Percentiles rank a stretch among this genome's conserved stretches.
Evolutionary conservation across 192 early-diverging fungal species (phyloP).

Genomic region (Coemansia sp.): DNA sequence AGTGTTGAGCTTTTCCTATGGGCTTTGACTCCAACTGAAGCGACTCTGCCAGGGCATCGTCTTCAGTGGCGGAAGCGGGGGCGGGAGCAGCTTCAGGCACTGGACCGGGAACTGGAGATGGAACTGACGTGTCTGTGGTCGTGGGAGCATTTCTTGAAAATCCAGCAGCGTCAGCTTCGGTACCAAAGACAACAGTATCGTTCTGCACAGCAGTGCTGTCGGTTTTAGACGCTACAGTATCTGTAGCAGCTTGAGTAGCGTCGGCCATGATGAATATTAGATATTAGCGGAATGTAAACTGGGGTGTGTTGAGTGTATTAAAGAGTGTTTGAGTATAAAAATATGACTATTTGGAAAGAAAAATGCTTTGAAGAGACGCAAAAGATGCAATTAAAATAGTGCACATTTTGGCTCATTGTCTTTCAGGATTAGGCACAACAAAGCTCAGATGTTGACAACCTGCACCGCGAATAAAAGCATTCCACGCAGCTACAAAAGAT

Average conservation of each 20-base stretch:
- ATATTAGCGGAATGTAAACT: too few species aligned
- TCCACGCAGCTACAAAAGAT: slow-evolving; percentile 8
- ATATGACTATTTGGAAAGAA: background rate
- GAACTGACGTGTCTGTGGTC: too few species aligned
- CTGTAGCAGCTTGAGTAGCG: background rate
- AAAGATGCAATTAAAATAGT: background rate
- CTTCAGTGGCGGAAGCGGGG: background rate
- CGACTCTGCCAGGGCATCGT: background rate
- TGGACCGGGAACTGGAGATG: too few species aligned
- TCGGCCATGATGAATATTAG: background rate
- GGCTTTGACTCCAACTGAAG: too few species aligned
- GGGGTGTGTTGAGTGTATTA: background rate
- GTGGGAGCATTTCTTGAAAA: too few species aligned
- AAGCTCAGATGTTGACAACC: too few species aligned
- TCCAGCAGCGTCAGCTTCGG: too few species aligned
- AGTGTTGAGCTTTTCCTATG: slow-evolving; percentile 30
- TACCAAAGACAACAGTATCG: too few species aligned
- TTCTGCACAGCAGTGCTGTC: too few species aligned
- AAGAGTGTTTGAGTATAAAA: background rate
- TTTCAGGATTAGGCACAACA: too few species aligned
- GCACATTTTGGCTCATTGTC: background rate
- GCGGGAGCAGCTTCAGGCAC: background rate
- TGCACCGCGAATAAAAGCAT: background rate
- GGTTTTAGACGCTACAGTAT: background rate
- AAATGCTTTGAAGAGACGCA: background rate